Conservation (phyloP, 352 stramenopile species). For the Hyaloperonospora arabidopsidis region DNA sequence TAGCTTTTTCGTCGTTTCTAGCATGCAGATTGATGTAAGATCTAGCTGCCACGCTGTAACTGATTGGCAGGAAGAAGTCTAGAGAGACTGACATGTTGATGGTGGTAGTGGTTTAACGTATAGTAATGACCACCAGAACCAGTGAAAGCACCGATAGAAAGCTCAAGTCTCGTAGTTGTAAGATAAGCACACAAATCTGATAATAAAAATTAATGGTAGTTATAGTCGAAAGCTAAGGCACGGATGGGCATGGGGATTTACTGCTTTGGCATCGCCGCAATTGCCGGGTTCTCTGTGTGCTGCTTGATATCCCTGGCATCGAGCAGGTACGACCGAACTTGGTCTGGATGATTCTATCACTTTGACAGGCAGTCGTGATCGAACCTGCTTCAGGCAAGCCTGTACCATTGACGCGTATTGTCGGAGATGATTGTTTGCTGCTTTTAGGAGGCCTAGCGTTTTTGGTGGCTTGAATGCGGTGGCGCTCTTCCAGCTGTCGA, state of each 20-base stretch:
- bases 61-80: constrained; percentile 9
- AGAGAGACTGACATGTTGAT: constrained; percentile 13
- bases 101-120: not conserved
- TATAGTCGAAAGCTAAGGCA: no score
- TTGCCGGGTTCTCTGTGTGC: no score
- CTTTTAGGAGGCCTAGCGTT: constrained; percentile 9
- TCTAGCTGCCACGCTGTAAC: constrained; percentile 23
- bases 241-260: no score
- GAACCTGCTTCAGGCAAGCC: constrained; percentile 14
- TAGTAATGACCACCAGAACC: constrained; percentile 2
- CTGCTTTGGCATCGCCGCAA: no score
- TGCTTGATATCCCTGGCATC: no score
- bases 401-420: constrained; percentile 12
- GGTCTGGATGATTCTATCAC: no score
- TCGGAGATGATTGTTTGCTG: constrained; percentile 7
- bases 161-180: no score
- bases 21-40: constrained; percentile 26
- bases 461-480: constrained; percentile 12
- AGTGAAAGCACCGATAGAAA: no score
- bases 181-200: no score
- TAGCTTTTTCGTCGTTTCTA: constrained; percentile 5
- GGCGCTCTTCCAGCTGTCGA: constrained; percentile 28
- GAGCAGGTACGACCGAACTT: no score
- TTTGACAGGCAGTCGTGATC: constrained; percentile 11
- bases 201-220: no score